Percentiles rank a stretch among this genome's conserved stretches.
These are phyloP conservation scores for Ligustrum vulgare DNA, from an alignment of 257 asterid species.

Conservation along the genomic window DNA sequence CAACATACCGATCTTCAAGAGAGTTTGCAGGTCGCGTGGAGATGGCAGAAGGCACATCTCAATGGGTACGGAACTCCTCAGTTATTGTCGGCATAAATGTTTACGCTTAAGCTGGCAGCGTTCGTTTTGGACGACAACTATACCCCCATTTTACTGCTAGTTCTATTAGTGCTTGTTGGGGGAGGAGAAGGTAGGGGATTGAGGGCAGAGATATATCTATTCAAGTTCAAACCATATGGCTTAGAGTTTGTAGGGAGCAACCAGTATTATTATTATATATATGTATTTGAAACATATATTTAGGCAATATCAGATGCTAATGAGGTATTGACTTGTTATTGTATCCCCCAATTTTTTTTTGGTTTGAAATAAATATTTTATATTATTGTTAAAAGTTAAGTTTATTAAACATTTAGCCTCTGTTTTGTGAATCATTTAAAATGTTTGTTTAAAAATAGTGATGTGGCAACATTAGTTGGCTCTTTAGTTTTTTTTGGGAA, in stretches of 20 bases:
- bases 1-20: constrained; percentile 60
- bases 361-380: too few relatives aligned
- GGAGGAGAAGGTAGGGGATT: background rate
- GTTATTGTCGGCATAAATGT: constrained; percentile 42
- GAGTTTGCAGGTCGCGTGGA: constrained; percentile 84
- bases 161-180: background rate
- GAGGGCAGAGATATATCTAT: background rate
- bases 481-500: too few relatives aligned
- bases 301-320: background rate
- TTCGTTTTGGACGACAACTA: background rate
- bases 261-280: background rate
- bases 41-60: constrained; percentile 87
- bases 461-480: too few relatives aligned
- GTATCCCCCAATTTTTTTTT: background rate
- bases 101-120: background rate
- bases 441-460: too few relatives aligned
- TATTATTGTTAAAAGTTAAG: too few relatives aligned
- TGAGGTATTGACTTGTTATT: background rate
- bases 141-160: background rate
- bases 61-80: constrained; percentile 58
- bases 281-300: background rate
- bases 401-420: too few relatives aligned
- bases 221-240: background rate
- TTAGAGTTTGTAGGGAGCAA: background rate
- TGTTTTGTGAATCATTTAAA: too few relatives aligned